These are phyloP conservation scores for Dalechampia spathulata DNA, from an alignment of 441 rosid genomes.

Conservation along the genomic window DNA sequence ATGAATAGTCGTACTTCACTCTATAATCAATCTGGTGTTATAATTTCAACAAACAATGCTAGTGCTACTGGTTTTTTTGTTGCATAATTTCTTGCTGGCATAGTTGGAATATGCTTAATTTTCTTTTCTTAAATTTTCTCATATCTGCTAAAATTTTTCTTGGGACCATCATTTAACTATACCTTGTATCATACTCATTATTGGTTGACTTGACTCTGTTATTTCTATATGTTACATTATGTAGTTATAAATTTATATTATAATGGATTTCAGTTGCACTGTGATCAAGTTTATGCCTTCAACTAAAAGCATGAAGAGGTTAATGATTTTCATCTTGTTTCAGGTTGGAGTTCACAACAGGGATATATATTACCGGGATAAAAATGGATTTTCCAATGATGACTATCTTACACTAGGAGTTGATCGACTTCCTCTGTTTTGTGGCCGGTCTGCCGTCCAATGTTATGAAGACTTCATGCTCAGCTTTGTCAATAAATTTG, in stretches of 20 bases:
- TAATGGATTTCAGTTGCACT: not conserved
- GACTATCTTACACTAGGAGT: slow-evolving; percentile 70
- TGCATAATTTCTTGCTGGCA: no score
- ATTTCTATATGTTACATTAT: not conserved
- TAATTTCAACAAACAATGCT: no score
- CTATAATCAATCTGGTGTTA: no score
- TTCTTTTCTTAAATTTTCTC: no score
- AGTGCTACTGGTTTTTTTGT: no score
- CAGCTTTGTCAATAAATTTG: slow-evolving; percentile 48
- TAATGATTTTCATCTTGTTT: not conserved
- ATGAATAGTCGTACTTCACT: no score
- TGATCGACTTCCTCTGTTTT: slow-evolving; percentile 48
- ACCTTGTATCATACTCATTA: not conserved
- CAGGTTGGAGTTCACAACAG: slow-evolving; percentile 52
- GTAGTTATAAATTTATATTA: not conserved
- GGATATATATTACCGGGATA: slow-evolving; percentile 53
- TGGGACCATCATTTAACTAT: no score
- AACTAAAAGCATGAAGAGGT: not conserved
- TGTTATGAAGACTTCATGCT: slow-evolving; percentile 57
- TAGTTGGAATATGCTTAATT: no score
- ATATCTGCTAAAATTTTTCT: no score
- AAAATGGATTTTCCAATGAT: slow-evolving; percentile 39
- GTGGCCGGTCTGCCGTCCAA: slow-evolving; percentile 54
- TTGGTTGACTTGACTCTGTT: not conserved
- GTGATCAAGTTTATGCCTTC: not conserved